These are phyloP conservation scores for Gossypium gossypioides DNA, from an alignment of 441 rosid genomes.

Conservation along the genomic window DNA sequence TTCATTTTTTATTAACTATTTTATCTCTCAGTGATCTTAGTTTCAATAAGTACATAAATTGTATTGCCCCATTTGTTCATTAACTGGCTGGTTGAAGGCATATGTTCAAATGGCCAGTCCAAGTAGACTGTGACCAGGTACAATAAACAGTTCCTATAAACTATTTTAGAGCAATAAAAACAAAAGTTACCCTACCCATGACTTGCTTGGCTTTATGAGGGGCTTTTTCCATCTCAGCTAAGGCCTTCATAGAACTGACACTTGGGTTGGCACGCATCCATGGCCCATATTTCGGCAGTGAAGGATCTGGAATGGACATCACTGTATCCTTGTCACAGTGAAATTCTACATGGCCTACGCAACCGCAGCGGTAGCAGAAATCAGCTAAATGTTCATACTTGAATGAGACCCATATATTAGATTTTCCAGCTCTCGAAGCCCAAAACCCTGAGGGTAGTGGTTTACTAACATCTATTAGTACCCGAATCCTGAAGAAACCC, in stretches of 20 bases:
- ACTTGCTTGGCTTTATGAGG: slow-evolving; percentile 12
- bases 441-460: slow-evolving; percentile 15
- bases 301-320: slow-evolving; percentile 14
- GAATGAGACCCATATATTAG: slow-evolving; percentile 9
- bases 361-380: slow-evolving; percentile 12
- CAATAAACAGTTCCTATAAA: background rate
- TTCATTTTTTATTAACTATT: background rate
- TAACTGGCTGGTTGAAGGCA: background rate
- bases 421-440: slow-evolving; percentile 10
- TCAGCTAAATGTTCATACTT: slow-evolving; percentile 15
- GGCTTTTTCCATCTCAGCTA: slow-evolving; percentile 13
- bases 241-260: slow-evolving; percentile 6
- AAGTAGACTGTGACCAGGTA: background rate
- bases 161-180: background rate
- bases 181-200: background rate
- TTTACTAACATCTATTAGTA: slow-evolving; percentile 7
- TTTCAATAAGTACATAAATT: background rate
- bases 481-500: slow-evolving; percentile 11
- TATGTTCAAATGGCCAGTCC: background rate
- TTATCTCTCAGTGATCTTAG: background rate
- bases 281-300: slow-evolving; percentile 15
- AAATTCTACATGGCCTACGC: slow-evolving; percentile 5
- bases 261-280: slow-evolving; percentile 16
- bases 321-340: slow-evolving; percentile 11
- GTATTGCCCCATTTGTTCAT: background rate